Conservation (phyloP, 2,329 filamentous ascomycete species). For the Phialemonium atrogriseum region DNA sequence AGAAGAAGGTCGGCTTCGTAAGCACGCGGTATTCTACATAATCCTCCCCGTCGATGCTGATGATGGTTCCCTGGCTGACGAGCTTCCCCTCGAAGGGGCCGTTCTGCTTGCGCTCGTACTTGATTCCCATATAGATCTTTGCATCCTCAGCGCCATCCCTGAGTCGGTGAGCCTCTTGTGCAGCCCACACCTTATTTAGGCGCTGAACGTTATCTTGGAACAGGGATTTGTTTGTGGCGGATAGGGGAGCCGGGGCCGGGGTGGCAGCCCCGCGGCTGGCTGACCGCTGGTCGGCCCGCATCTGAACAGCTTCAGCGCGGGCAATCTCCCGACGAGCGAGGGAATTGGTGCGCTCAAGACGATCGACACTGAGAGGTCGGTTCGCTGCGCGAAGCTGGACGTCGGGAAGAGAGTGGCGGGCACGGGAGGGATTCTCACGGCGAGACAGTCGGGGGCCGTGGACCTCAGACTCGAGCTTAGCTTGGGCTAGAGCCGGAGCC, state of each 20-base stretch:
- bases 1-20: constrained; percentile 55
- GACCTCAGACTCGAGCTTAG: too few relatives aligned
- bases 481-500: too few relatives aligned
- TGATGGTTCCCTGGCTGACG: constrained; percentile 52
- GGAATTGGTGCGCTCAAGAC: constrained; percentile 37
- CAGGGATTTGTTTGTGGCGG: constrained; percentile 16
- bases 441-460: too few relatives aligned
- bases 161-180: constrained; percentile 40
- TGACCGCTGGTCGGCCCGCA: constrained; percentile 40
- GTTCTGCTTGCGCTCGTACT: constrained; percentile 53
- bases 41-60: constrained; percentile 58
- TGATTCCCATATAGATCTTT: constrained; percentile 51
- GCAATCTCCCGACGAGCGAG: constrained; percentile 44
- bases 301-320: constrained; percentile 41
- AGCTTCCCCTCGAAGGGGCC: constrained; percentile 56
- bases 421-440: constrained; percentile 18
- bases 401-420: constrained; percentile 24
- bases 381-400: constrained; percentile 26
- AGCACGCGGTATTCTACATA: constrained; percentile 60
- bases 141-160: constrained; percentile 38
- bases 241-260: constrained; percentile 11
- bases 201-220: constrained; percentile 44
- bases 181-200: constrained; percentile 47
- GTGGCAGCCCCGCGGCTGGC: constrained; percentile 32
- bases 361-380: constrained; percentile 20